Evolutionary conservation across 2,329 filamentous ascomycete species (phyloP).

Genomic region (Coniosporium tulheliwenetii): DNA sequence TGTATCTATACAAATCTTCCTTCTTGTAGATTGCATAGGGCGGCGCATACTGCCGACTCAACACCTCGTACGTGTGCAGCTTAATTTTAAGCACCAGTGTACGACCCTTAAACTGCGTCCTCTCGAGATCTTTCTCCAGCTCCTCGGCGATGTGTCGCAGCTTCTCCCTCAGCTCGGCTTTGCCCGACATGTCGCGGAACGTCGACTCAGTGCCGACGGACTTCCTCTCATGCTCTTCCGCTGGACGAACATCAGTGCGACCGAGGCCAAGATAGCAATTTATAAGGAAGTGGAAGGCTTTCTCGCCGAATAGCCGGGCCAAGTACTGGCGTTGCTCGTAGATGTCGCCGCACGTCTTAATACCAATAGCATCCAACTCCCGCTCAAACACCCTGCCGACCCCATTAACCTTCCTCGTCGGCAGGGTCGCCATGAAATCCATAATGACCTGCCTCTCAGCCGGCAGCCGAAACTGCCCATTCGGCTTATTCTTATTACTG

Average conservation of each 20-base stretch:
- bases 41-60: conserved; percentile 64
- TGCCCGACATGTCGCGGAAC: conserved; percentile 64
- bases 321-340: conserved; percentile 61
- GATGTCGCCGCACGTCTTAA: conserved; percentile 80
- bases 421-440: conserved; percentile 68
- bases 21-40: conserved; percentile 57
- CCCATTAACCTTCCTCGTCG: conserved; percentile 84
- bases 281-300: conserved; percentile 75
- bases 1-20: conserved; percentile 69
- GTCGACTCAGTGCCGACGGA: conserved; percentile 90
- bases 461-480: conserved; percentile 70
- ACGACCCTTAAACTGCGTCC: conserved; percentile 73
- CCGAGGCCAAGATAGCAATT: conserved; percentile 76
- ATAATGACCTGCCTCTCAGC: conserved; percentile 62
- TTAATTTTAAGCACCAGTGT: conserved; percentile 89
- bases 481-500: conserved; percentile 91
- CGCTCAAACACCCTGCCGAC: conserved; percentile 89
- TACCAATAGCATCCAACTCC: conserved; percentile 72
- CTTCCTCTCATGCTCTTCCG: conserved; percentile 81
- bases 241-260: conserved; percentile 68
- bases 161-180: conserved; percentile 55
- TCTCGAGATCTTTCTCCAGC: conserved; percentile 68
- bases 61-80: conserved; percentile 82
- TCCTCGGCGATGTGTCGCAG: conserved; percentile 70
- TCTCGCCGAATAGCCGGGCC: conserved; percentile 72